Base-by-base conservation (phyloP, 208 protist genomes). In the Leishmania martiniquensis region DNA sequence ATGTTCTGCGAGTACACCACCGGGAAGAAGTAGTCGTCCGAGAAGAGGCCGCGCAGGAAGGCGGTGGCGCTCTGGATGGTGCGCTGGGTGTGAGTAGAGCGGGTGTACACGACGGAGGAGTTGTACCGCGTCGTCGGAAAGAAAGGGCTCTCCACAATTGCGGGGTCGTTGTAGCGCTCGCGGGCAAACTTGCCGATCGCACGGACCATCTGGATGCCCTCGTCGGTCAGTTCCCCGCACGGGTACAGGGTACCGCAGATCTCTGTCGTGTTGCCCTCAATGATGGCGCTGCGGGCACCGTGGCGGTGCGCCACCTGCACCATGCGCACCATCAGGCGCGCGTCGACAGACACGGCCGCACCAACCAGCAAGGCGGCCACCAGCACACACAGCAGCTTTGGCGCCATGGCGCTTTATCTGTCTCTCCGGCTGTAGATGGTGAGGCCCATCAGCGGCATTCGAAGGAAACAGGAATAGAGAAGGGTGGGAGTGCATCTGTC, bases 51-150 rank as follows among this genome's bases (percentile, higher is more conserved):
- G 52, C 51, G 39, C 65, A 93, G 74, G 59, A 93, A 89, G 65
- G 84, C 82, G 57, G 80, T 78, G 32, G 87, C 83, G 76, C 85
- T 91, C 71, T 91, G 89, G 55, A 93, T 77, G 54, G 89, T 91
- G 75, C 86, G 88, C 70, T 85, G 75, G 34, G 85, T 77, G 65
- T 71, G 76, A 13, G 88, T 92, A 29, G 88, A 90, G 69, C 86
- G 88, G 25, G 86, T 88, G 84, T 89, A 87, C 72, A 91, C 80
- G 39, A 89, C 65, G 7, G 85, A 88, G 60, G 82, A 81, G 78
- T 89, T 89, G 81, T 88, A 89, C 34, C 22, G 65, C 42, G 66
- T 68, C n/a, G 65, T 59, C 17, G 79, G 78, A 67, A 87, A 89
- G 79, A 89, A 83, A n/a, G 82, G 72, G 47, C 66, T 66, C 72